These are phyloP conservation scores for Rosa hybrid DNA, from an alignment of 331 rosid species.

Conservation along the genomic window DNA sequence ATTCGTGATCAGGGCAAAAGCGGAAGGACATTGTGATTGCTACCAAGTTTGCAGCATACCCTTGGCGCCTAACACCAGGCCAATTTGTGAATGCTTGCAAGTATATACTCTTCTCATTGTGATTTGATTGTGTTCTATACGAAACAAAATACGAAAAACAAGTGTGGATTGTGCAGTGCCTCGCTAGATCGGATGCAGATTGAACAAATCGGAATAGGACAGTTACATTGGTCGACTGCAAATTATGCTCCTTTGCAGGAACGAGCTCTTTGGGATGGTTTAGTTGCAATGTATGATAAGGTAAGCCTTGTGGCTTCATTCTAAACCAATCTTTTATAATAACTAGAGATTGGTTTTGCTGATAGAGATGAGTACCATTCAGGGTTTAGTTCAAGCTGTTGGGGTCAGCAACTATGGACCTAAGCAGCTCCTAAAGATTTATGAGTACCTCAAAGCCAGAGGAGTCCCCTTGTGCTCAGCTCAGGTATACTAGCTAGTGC, in stretches of 20 bases:
- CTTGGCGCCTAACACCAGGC: slow-evolving; percentile 88
- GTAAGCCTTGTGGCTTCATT: slow-evolving; percentile 38
- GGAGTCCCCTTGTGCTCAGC: slow-evolving; percentile 91
- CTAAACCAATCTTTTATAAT: not conserved
- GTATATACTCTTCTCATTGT: slow-evolving; percentile 32
- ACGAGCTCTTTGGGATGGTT: slow-evolving; percentile 87
- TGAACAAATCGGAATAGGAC: slow-evolving; percentile 89
- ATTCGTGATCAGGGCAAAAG: slow-evolving; percentile 48
- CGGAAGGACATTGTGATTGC: slow-evolving; percentile 74
- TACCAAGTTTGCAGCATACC: slow-evolving; percentile 95
- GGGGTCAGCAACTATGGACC: slow-evolving; percentile 99
- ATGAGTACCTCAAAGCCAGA: slow-evolving; percentile 74
- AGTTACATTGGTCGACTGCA: slow-evolving; percentile 96
- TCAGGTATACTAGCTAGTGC: slow-evolving; percentile 45
- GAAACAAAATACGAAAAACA: slow-evolving; percentile 6
- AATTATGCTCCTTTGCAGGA: slow-evolving; percentile 89
- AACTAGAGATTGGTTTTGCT: slow-evolving; percentile 7
- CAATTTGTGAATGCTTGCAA: slow-evolving; percentile 95
- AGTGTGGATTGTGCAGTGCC: slow-evolving; percentile 52
- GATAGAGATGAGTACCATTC: slow-evolving; percentile 19
- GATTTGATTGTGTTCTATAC: not conserved
- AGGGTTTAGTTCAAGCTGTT: slow-evolving; percentile 93
- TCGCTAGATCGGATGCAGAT: slow-evolving; percentile 83
- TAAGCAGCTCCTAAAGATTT: slow-evolving; percentile 78
- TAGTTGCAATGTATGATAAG: slow-evolving; percentile 96